Evolutionary conservation across 2,329 filamentous ascomycete genomes (phyloP), one percentile per base, ranked within the genome.

Genomic region (Pseudophaeomoniella oleicola): DNA sequence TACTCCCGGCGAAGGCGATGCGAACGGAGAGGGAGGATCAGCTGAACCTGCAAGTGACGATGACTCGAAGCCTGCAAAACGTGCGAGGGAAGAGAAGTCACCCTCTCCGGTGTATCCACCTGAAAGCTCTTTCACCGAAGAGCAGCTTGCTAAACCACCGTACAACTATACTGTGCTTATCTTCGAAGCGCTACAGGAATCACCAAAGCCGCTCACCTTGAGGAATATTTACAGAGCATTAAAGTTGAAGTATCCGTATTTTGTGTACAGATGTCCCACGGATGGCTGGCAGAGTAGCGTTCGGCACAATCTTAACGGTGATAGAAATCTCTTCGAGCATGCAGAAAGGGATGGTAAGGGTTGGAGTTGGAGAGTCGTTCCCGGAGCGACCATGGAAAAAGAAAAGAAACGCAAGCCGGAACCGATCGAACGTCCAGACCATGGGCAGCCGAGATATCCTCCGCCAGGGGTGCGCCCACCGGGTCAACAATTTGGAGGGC

Each of bases 201-300:
- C 71, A 27, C 59, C 60, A 17, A 67, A 59, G 14, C 65, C 69
- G 39, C 73, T 78, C 61, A 75, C 75, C 33, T 57, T 79, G 18
- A 75, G 77, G 48, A 72, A 77, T 47, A 78, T 79, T 32, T 79
- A 79, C 51, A 68, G 71, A 43, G 70, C 71, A 30, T 67, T 79
- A 38, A 72, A 75, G 50, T 60, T 71, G 45, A 72, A 72, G 43
- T 78, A 74, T 46, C 73, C 74, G 1, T 78, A 71, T 47, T 66
- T 66, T 47, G 62, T 62, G 48, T 78, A 72, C 59, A 74, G 72
- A 48, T 75, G 75, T 50, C 55, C 57, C 33, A 76, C 73, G 1
- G 67, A 68, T 44, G 75, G 75, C 11, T 79, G 75, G 75, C 74
- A 77, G 41, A 77, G 72, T 19, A 77, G 72, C 58, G 73, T 79